Evolutionary conservation across 768 basidiomycete species (phyloP).

Genomic region (Phlebiopsis gigantea): DNA sequence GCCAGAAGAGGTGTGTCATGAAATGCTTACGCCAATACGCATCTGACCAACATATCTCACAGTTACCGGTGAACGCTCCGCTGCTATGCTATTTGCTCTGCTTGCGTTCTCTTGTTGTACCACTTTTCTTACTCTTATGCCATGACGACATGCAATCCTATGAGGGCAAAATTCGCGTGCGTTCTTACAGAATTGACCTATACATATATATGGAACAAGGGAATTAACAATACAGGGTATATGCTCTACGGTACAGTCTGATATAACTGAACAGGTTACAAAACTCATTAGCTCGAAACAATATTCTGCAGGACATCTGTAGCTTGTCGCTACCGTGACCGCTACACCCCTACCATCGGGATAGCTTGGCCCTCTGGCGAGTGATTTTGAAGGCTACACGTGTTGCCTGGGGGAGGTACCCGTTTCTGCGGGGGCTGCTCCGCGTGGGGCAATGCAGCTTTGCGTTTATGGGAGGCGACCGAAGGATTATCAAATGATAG

Average conservation of each 20-base stretch:
- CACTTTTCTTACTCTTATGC: slow-evolving; percentile 30
- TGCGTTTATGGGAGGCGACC: neutral
- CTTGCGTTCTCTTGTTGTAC: slow-evolving; percentile 41
- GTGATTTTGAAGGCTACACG: neutral
- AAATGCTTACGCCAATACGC: neutral
- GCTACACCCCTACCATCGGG: neutral
- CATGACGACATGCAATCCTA: slow-evolving; percentile 32
- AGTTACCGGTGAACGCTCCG: slow-evolving; percentile 71
- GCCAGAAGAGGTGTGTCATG: slow-evolving; percentile 82
- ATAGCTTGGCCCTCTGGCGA: neutral
- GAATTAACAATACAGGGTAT: slow-evolving; percentile 1
- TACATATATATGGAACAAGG: neutral
- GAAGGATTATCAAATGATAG: neutral
- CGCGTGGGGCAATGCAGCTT: neutral
- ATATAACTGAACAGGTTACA: neutral
- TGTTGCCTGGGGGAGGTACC: neutral
- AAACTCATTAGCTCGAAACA: neutral
- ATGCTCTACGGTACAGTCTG: neutral
- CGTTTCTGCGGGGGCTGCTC: neutral
- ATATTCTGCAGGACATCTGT: neutral
- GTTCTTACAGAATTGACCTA: neutral
- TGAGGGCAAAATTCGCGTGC: slow-evolving; percentile 10
- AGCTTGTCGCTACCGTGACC: neutral
- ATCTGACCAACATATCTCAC: slow-evolving; percentile 13
- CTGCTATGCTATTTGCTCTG: slow-evolving; percentile 28